These are phyloP conservation scores for Phellinidium pouzarii DNA, from an alignment of 1,284 basidiomycete genomes.

Conservation along the genomic window DNA sequence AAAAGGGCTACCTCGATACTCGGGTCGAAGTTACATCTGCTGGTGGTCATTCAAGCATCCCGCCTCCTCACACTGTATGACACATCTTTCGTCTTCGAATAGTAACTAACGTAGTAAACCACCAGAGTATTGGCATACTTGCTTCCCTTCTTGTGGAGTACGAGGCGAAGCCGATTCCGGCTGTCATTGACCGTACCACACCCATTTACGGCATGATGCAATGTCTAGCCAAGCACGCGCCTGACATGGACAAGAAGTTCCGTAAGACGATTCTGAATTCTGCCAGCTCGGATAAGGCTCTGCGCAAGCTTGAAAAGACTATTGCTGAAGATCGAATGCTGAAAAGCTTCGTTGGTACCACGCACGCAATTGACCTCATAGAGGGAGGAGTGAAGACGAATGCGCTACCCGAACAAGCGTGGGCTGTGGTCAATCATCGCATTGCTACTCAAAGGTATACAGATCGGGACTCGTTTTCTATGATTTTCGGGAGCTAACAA, in stretches of 20 bases:
- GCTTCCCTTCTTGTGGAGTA: constrained; percentile 35
- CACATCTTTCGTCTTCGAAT: background rate
- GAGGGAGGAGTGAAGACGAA: constrained; percentile 57
- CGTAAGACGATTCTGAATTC: constrained; percentile 33
- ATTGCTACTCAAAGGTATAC: constrained; percentile 39
- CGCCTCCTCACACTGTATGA: constrained; percentile 29
- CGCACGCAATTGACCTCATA: constrained; percentile 56
- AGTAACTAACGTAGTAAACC: background rate
- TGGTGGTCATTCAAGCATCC: constrained; percentile 43
- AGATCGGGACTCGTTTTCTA: constrained; percentile 25
- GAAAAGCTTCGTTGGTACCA: constrained; percentile 40
- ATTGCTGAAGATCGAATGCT: constrained; percentile 29
- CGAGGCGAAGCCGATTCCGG: constrained; percentile 34
- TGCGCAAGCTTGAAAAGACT: constrained; percentile 35
- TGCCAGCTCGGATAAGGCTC: constrained; percentile 34
- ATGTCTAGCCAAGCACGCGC: constrained; percentile 41
- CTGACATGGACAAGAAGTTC: constrained; percentile 34
- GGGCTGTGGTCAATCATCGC: constrained; percentile 48
- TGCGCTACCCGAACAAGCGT: constrained; percentile 49
- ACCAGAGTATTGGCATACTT: constrained; percentile 40
- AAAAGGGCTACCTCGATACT: constrained; percentile 44
- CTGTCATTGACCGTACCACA: constrained; percentile 32
- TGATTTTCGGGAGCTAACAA: constrained; percentile 26
- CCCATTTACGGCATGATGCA: constrained; percentile 38
- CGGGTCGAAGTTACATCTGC: constrained; percentile 32